phyloP scores from a whole-genome alignment of 352 stramenopile genomes.

The Phytophthora idaei region DNA sequence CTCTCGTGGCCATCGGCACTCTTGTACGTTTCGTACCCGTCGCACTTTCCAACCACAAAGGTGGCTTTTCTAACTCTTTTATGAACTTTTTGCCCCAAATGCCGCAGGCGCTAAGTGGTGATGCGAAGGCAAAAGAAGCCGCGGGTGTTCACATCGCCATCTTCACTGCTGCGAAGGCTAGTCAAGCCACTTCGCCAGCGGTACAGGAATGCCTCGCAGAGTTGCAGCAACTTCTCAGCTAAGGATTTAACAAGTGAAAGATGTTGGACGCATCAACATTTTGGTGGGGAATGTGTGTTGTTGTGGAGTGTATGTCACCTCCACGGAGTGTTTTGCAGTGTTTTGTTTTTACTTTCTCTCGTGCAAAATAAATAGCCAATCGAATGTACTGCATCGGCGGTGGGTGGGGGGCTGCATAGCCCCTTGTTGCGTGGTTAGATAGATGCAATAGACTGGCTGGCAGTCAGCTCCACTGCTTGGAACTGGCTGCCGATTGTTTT shows the following conservation, averaged over 20 bases:
- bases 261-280: neutral
- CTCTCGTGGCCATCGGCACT: conserved; percentile 68
- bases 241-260: conserved; percentile 1
- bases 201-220: conserved; percentile 67
- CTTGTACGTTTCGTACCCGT: conserved; percentile 47
- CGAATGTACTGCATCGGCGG: conserved; percentile 15
- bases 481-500: conserved; percentile 25
- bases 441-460: conserved; percentile 20
- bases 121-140: conserved; percentile 52
- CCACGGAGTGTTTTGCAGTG: conserved; percentile 19
- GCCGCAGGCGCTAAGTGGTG: conserved; percentile 44
- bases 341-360: conserved; percentile 37
- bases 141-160: conserved; percentile 56
- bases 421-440: conserved; percentile 32
- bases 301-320: conserved; percentile 12
- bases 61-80: neutral
- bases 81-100: neutral
- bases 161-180: conserved; percentile 58
- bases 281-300: conserved; percentile 9
- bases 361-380: conserved; percentile 45
- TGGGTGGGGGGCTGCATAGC: conserved; percentile 24
- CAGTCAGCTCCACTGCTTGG: conserved; percentile 25
- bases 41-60: neutral
- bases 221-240: conserved; percentile 44
- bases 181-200: conserved; percentile 40